phyloP scores from a whole-genome alignment of 208 protist species.

The Borovskyia barvae region DNA sequence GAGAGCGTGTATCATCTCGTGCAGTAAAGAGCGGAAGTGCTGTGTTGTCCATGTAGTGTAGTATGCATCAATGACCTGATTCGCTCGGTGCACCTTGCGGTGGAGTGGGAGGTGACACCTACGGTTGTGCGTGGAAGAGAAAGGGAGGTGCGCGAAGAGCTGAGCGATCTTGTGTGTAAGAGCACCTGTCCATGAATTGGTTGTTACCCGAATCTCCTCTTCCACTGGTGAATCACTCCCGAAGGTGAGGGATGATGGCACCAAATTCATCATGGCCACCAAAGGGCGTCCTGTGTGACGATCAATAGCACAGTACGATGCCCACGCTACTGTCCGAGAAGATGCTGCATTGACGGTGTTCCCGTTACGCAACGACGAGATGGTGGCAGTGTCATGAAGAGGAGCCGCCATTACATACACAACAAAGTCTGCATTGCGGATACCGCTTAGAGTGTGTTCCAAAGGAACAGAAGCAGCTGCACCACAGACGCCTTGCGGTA shows the following conservation, averaged over 20 bases:
- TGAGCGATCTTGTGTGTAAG: not conserved
- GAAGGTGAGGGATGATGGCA: slow-evolving; percentile 28
- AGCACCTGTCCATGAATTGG: too few species aligned
- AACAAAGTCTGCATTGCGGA: slow-evolving; percentile 45
- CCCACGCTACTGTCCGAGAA: slow-evolving; percentile 45
- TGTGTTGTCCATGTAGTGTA: slow-evolving; percentile 8
- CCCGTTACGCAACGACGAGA: not conserved
- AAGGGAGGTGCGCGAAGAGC: not conserved
- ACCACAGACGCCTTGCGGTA: slow-evolving; percentile 28
- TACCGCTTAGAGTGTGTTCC: slow-evolving; percentile 23
- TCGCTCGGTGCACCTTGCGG: not conserved
- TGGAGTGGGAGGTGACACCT: slow-evolving; percentile 6
- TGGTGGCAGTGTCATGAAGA: slow-evolving; percentile 10
- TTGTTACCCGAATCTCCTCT: too few species aligned
- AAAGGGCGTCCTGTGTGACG: slow-evolving; percentile 23
- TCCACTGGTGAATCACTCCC: too few species aligned
- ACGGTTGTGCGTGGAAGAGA: not conserved
- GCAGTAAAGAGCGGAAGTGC: slow-evolving; percentile 48
- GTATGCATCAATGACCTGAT: slow-evolving; percentile 1
- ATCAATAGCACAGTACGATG: slow-evolving; percentile 36
- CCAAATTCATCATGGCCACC: slow-evolving; percentile 55
- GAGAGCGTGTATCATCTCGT: slow-evolving; percentile 74
- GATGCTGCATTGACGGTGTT: slow-evolving; percentile 1
- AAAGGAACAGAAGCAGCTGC: slow-evolving; percentile 25
- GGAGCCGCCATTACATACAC: slow-evolving; percentile 56